phyloP scores from a whole-genome alignment of 148 eudicot species.

The Cornus kousa region DNA sequence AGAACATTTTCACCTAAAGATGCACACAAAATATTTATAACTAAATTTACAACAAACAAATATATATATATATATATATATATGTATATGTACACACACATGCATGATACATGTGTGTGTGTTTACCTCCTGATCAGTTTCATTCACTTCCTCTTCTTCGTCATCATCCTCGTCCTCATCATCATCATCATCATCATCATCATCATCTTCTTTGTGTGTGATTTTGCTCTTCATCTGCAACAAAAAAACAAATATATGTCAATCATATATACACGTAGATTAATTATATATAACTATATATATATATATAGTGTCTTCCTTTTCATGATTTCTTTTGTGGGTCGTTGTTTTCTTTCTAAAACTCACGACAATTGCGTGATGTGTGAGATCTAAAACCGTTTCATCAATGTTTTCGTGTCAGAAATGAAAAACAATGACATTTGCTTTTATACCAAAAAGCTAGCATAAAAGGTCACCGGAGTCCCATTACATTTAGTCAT shows the following conservation, averaged over 20 bases:
- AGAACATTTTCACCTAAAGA: constrained; percentile 55
- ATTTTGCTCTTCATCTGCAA: constrained; percentile 43
- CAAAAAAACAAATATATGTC: neutral
- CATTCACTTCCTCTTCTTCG: constrained; percentile 35
- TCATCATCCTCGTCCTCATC: constrained; percentile 27
- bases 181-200: constrained; percentile 37
- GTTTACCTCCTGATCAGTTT: constrained; percentile 26
- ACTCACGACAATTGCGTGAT: constrained; percentile 34
- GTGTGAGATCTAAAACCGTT: constrained; percentile 8
- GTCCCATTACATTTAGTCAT: neutral
- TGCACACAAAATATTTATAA: neutral
- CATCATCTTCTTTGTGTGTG: constrained; percentile 22
- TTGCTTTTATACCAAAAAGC: too few relatives aligned
- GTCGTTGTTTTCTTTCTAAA: constrained; percentile 25
- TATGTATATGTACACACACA: neutral
- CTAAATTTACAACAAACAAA: neutral
- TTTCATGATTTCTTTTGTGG: constrained; percentile 18
- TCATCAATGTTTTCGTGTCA: neutral
- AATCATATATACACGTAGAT: too few relatives aligned
- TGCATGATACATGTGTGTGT: too few relatives aligned
- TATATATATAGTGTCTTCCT: neutral
- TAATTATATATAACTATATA: neutral
- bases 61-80: neutral
- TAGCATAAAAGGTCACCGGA: neutral
- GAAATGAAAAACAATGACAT: neutral